A percentile compares a stretch with the other conserved stretches of the same genome.
These are phyloP conservation scores for Begonia masoniana DNA, from an alignment of 306 rosid genomes.

Conservation along the genomic window DNA sequence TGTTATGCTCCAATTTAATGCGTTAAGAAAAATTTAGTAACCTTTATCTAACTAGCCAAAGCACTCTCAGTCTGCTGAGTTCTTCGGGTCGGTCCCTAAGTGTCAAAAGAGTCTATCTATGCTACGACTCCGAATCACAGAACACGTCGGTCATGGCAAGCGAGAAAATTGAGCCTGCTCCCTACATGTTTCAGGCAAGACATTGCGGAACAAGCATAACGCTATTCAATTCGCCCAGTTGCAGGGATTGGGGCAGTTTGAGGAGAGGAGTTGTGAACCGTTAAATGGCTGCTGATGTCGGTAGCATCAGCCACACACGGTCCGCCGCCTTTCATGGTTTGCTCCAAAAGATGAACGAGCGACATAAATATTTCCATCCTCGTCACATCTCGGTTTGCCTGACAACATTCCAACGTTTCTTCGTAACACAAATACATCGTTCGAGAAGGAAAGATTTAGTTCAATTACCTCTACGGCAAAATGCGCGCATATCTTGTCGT, in stretches of 20 bases:
- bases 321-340: slow-evolving; percentile 41
- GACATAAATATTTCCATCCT: slow-evolving; percentile 96
- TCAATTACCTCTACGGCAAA: not conserved
- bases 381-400: slow-evolving; percentile 92
- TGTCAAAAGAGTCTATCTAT: too few relatives aligned
- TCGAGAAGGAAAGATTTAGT: not conserved
- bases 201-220: slow-evolving; percentile 17
- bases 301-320: slow-evolving; percentile 27
- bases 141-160: slow-evolving; percentile 76
- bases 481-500: too few relatives aligned
- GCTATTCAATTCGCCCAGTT: slow-evolving; percentile 55
- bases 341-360: slow-evolving; percentile 76
- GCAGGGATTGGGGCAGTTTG: slow-evolving; percentile 56
- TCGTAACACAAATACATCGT: too few relatives aligned
- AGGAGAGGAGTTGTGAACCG: slow-evolving; percentile 47
- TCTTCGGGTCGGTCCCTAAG: too few relatives aligned
- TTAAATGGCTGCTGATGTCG: slow-evolving; percentile 30
- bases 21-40: too few relatives aligned
- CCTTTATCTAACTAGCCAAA: too few relatives aligned
- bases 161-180: slow-evolving; percentile 37
- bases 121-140: too few relatives aligned
- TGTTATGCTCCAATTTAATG: too few relatives aligned
- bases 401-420: not conserved
- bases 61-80: too few relatives aligned
- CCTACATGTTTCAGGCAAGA: slow-evolving; percentile 30